Conservation (phyloP, 306 rosid species). For the Sicyos baderoa region DNA sequence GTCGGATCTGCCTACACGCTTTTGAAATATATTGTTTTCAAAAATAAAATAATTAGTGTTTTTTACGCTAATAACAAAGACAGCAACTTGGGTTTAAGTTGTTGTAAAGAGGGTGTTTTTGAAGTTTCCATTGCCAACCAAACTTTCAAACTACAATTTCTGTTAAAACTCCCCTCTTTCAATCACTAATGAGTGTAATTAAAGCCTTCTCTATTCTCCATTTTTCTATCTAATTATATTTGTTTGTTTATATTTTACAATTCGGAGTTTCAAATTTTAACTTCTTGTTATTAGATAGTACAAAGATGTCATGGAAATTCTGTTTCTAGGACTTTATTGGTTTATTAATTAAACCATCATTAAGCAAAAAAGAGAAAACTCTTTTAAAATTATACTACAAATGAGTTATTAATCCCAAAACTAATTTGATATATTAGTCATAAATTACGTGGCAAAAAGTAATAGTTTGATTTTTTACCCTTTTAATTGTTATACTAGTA, state of each 20-base stretch:
- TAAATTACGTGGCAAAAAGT: no score
- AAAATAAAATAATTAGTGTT: neutral
- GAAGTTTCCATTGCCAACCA: neutral
- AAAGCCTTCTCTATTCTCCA: neutral
- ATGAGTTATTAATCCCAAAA: no score
- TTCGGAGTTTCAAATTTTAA: no score
- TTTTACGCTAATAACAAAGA: slow-evolving; percentile 8
- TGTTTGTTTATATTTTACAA: neutral
- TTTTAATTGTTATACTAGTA: no score
- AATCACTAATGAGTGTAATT: slow-evolving; percentile 9
- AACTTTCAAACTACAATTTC: slow-evolving; percentile 10
- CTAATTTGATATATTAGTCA: no score
- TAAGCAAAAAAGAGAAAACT: neutral
- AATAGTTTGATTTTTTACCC: no score
- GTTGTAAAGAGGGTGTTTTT: slow-evolving; percentile 8
- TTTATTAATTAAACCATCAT: no score
- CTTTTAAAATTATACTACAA: neutral
- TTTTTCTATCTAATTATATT: neutral
- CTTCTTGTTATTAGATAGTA: no score
- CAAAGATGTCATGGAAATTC: no score
- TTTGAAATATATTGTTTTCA: neutral
- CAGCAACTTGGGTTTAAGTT: slow-evolving; percentile 1
- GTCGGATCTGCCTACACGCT: slow-evolving; percentile 16
- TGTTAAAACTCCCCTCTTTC: slow-evolving; percentile 6
- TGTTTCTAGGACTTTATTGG: no score